phyloP scores from a whole-genome alignment of 2,329 filamentous ascomycete species.

The Alternaria infectoria region DNA sequence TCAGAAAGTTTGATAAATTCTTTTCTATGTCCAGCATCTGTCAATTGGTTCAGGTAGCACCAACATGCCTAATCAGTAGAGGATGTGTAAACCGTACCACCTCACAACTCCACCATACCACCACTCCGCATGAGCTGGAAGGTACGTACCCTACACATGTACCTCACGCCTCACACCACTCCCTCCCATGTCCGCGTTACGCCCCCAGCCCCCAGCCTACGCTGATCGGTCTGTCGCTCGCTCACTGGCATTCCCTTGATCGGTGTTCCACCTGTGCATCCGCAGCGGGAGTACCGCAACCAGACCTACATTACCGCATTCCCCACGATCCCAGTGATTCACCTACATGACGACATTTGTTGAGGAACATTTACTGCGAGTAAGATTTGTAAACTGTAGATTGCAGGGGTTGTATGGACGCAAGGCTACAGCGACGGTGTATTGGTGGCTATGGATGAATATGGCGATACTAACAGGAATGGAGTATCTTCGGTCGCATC shows the following conservation, averaged over 20 bases:
- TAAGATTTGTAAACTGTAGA: neutral
- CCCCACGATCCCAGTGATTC: slow-evolving; percentile 9
- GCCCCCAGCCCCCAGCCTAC: neutral
- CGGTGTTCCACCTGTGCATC: slow-evolving; percentile 20
- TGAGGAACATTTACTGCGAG: slow-evolving; percentile 4
- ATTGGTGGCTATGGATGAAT: neutral
- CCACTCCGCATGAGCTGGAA: neutral
- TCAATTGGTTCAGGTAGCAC: neutral
- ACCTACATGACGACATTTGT: neutral
- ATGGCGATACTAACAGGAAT: neutral
- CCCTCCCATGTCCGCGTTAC: neutral
- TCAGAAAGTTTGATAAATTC: neutral
- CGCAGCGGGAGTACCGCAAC: slow-evolving; percentile 17
- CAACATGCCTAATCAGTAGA: neutral
- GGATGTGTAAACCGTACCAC: neutral
- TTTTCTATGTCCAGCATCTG: neutral
- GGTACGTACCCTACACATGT: neutral
- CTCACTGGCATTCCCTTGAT: slow-evolving; percentile 1
- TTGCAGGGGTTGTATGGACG: slow-evolving; percentile 6
- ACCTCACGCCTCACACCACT: neutral
- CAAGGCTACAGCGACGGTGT: neutral
- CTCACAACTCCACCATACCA: neutral
- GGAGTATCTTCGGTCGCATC: neutral
- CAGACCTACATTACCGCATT: slow-evolving; percentile 2
- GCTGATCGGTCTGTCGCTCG: slow-evolving; percentile 5